Conservation (phyloP, 345 rosid species). For the Salix caprea region DNA sequence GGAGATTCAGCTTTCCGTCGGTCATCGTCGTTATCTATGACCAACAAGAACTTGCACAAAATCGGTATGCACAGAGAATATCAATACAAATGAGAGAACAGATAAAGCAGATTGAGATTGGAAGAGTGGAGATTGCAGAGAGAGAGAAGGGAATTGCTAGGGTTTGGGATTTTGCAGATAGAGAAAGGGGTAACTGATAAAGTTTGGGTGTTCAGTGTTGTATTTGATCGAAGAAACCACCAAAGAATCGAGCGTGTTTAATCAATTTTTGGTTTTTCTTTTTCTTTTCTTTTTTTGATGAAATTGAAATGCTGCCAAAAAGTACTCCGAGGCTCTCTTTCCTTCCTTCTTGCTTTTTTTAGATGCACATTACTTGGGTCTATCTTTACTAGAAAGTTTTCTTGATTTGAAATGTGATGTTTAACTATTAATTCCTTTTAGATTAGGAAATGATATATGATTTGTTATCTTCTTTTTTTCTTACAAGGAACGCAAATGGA, state of each 20-base stretch:
- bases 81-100: not conserved
- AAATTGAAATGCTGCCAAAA: too few species aligned
- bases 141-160: not conserved
- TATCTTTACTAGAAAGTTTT: too few species aligned
- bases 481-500: too few species aligned
- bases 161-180: not conserved
- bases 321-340: too few species aligned
- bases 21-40: constrained; percentile 13
- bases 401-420: too few species aligned
- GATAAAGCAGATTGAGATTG: not conserved
- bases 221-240: not conserved
- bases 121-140: not conserved
- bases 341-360: too few species aligned
- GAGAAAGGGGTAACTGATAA: not conserved
- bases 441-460: too few species aligned
- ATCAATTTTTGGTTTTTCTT: too few species aligned
- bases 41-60: not conserved
- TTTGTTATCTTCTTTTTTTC: too few species aligned
- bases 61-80: not conserved
- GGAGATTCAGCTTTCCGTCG: constrained; percentile 22
- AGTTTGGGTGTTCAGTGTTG: not conserved
- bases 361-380: too few species aligned
- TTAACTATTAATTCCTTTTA: too few species aligned
- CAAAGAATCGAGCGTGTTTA: not conserved
- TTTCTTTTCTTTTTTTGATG: too few species aligned